These are phyloP conservation scores for Avena atlantica DNA, from an alignment of 176 grass and related monocot species.

Conservation along the genomic window DNA sequence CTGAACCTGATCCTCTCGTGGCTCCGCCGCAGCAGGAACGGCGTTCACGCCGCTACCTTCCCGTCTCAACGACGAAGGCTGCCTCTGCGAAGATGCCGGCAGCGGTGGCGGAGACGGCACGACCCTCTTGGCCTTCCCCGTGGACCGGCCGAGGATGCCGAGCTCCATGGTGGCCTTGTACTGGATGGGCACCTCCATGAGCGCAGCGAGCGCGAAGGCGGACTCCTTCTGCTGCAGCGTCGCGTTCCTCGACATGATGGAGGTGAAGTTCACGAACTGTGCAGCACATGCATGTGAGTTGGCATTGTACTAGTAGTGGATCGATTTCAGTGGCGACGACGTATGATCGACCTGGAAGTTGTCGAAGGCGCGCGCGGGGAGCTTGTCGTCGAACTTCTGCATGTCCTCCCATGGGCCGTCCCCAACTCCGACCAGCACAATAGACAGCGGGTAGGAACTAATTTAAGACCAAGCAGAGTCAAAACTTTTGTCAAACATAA, in stretches of 20 bases:
- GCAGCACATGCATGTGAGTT: not conserved
- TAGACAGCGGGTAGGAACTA: constrained; percentile 82
- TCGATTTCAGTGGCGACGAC: not conserved
- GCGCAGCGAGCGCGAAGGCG: constrained; percentile 83
- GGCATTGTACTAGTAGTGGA: not conserved
- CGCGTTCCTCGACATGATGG: constrained; percentile 68
- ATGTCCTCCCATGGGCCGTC: constrained; percentile 96
- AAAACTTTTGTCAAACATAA: no score
- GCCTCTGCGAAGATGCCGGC: constrained; percentile 45
- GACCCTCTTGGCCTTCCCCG: constrained; percentile 59
- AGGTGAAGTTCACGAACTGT: constrained; percentile 92
- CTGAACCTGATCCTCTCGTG: constrained; percentile 50
- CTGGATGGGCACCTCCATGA: constrained; percentile 95
- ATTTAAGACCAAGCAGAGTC: no score
- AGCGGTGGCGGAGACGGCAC: constrained; percentile 65
- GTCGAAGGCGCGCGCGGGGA: constrained; percentile 82
- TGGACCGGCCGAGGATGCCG: constrained; percentile 75
- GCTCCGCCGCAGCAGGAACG: not conserved
- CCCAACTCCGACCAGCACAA: constrained; percentile 84
- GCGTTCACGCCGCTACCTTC: constrained; percentile 26
- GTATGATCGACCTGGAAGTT: constrained; percentile 79
- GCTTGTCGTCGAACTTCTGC: constrained; percentile 85
- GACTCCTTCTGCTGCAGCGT: constrained; percentile 74
- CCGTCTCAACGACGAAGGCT: constrained; percentile 47
- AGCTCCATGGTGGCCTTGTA: constrained; percentile 95